Evolutionary conservation across 2,329 filamentous ascomycete genomes (phyloP), one percentile per base, ranked within the genome.

Genomic region (Herpotrichia juniperi): DNA sequence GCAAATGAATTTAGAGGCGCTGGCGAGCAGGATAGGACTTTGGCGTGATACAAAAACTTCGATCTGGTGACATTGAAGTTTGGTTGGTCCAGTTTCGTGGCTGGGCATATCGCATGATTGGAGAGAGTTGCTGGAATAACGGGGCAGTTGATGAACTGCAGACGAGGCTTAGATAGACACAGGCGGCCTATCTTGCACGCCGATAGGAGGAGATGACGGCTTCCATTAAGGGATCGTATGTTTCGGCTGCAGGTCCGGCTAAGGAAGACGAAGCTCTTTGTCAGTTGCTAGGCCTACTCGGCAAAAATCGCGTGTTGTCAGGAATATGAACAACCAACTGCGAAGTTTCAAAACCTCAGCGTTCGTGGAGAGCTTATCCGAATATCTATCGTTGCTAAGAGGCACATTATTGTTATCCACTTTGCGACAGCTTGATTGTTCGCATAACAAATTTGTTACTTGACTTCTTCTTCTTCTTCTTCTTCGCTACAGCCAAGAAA

Each of bases 231-330:
- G 16, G 28, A 16, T 11, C 34, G 42, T 24, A 45, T 11, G 16
- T 40, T 44, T 54, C 51, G 42, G 48, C 54, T 54, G 39, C 42
- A 42, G 34, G 12, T 25, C 48, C 53, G 61, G 62, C 44, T 62
- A 63, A 59, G 59, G 52, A 25, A 21, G 34, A 24, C 28, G 42
- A 61, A 59, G 56, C 54, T 56, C 50, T 48, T 16, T 53, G 57
- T 54, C 34, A 19, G 34, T n/a, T 4, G 16, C 17, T 37, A 12
- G 34, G n/a, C 34, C 34, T 11, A 17, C 34, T 37, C 8, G 34
- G 34, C 34, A 12, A 9, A 37, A 17, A 37, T 17, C 14, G 21
- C 4, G 14, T 24, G 37, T 40, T 21, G n/a, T 40, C 34, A 17
- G 34, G 34, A n/a, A 37, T n/a, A 37, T 37, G 17, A 37, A 19